phyloP scores from a whole-genome alignment of 2,329 filamentous ascomycete species.

The Epichloe typhina region DNA sequence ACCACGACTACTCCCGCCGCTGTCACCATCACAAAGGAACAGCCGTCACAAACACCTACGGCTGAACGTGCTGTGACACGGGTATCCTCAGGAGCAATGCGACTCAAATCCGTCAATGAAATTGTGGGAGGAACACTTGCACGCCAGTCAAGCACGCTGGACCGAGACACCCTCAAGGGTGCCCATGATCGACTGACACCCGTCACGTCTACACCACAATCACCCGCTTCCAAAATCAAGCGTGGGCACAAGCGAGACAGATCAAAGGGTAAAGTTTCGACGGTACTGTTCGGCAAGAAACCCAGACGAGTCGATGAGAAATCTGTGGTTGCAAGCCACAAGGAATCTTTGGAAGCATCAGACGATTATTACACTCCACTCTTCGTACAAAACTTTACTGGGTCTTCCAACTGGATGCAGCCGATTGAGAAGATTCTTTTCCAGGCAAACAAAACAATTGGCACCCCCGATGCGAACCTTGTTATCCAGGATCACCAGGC shows the following conservation, averaged over 20 bases:
- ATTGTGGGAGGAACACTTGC: slow-evolving; percentile 49
- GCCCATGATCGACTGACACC: slow-evolving; percentile 25
- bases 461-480: slow-evolving; percentile 71
- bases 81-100: slow-evolving; percentile 56
- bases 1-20: slow-evolving; percentile 7
- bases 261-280: slow-evolving; percentile 55
- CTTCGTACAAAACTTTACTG: slow-evolving; percentile 45
- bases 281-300: slow-evolving; percentile 66
- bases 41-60: slow-evolving; percentile 11
- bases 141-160: slow-evolving; percentile 19
- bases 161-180: slow-evolving; percentile 19
- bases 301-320: slow-evolving; percentile 36
- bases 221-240: slow-evolving; percentile 21
- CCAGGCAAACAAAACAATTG: slow-evolving; percentile 79
- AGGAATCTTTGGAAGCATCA: slow-evolving; percentile 31
- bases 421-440: slow-evolving; percentile 59
- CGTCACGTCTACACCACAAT: slow-evolving; percentile 30
- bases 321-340: slow-evolving; percentile 25
- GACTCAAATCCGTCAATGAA: slow-evolving; percentile 60
- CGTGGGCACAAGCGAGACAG: slow-evolving; percentile 36
- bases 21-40: neutral
- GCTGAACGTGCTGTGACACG: slow-evolving; percentile 49
- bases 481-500: slow-evolving; percentile 79
- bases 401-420: slow-evolving; percentile 46
- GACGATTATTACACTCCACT: slow-evolving; percentile 53